Base-by-base conservation (phyloP, 306 rosid genomes). In the Lathyrus oleraceus region DNA sequence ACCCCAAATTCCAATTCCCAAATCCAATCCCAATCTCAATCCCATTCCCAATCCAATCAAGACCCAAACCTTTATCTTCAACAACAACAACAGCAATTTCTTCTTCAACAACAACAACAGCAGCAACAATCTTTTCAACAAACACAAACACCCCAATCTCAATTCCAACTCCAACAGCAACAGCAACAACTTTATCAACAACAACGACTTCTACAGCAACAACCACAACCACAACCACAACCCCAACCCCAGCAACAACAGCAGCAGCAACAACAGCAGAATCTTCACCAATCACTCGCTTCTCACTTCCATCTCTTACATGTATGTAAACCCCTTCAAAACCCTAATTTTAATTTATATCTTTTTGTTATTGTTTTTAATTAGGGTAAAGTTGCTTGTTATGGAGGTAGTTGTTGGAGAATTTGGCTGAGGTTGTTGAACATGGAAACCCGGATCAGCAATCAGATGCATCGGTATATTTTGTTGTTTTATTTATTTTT, bases 221-320 rank as follows among this genome's bases (percentile, higher is more conserved):
- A 65, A 3, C 88, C 0, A 0, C 79, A 61, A 5, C 75, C 60
- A 0, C 76, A 49, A 1, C 87, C 74, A 0, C 77, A 61, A 5
- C 76, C 54, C 2, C 83, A 65, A 0, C 84, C 72, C 0, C 75
- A 42, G 2, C 88, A 79, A 4, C 65, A 36, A 3, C 83, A 52
- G 0, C 76, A 60, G 0, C 82, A 21, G 0, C 86, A 79, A 0
- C 79, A 51, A 4, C 91, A 79, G 3, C 92, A 87, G 48, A 92
- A 80, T 54, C 89, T 87, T 21, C 95, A 92, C 63, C 97, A 88
- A 77, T 94, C 97, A 2, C 85, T 94, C 21, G 94, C 97, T 56
- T 94, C 95, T 40, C 97, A 94, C 78, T 94, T 85, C 74, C 90
- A 88, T 76, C 90, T 94, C 70, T 72, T 87, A 71, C 86, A 76